Conservation (phyloP, 805 yeast genomes). For the Starmera caribaea region DNA sequence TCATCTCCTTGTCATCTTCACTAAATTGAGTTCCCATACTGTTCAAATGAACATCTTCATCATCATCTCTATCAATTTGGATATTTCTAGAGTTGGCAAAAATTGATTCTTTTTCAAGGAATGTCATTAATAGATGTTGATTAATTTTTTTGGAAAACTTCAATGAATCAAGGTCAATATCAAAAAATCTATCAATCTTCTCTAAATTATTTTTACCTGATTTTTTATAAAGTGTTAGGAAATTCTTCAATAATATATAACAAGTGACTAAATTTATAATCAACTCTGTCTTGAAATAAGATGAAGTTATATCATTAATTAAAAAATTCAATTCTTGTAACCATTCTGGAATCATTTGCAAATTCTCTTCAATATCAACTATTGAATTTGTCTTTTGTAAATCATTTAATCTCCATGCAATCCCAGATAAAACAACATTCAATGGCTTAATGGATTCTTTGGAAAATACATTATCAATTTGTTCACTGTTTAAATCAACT, state of each 20-base stretch:
- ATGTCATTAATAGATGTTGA: slow-evolving; percentile 28
- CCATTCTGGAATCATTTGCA: slow-evolving; percentile 7
- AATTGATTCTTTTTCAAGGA: slow-evolving; percentile 38
- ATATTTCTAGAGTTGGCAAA: slow-evolving; percentile 26
- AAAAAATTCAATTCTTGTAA: slow-evolving; percentile 7
- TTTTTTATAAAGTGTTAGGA: slow-evolving; percentile 23
- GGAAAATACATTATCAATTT: not conserved
- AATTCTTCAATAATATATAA: slow-evolving; percentile 19
- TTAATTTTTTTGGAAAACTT: slow-evolving; percentile 22
- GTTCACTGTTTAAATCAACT: slow-evolving; percentile 1
- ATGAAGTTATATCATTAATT: slow-evolving; percentile 1
- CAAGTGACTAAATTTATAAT: slow-evolving; percentile 14
- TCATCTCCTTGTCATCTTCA: slow-evolving; percentile 8
- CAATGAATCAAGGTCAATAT: slow-evolving; percentile 12
- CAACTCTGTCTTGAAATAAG: slow-evolving; percentile 4
- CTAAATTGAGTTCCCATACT: slow-evolving; percentile 5
- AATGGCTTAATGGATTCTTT: slow-evolving; percentile 1
- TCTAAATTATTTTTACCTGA: slow-evolving; percentile 22
- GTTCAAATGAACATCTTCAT: slow-evolving; percentile 37
- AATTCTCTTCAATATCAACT: slow-evolving; percentile 12
- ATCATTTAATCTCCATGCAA: slow-evolving; percentile 10
- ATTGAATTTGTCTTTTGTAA: slow-evolving; percentile 9
- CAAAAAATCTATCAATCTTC: slow-evolving; percentile 12
- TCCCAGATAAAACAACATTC: slow-evolving; percentile 9
- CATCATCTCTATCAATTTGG: slow-evolving; percentile 39